Evolutionary conservation across 2,329 filamentous ascomycete species (phyloP).

Genomic region (Juglanconis sp.): DNA sequence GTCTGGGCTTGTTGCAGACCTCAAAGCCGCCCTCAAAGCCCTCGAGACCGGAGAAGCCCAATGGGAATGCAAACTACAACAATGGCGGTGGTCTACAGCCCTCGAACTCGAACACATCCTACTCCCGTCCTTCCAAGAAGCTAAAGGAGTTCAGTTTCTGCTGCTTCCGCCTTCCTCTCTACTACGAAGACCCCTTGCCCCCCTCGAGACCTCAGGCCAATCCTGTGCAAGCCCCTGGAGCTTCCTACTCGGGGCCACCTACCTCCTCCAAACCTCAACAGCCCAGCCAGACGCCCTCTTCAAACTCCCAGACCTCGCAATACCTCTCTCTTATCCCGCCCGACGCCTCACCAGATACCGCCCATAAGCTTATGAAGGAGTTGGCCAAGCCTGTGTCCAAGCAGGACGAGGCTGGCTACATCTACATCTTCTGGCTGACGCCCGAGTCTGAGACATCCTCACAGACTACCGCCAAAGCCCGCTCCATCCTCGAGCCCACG

Average conservation of each 20-base stretch:
- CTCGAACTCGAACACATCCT: conserved; percentile 20
- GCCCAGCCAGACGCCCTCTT: conserved; percentile 23
- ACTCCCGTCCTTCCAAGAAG: conserved; percentile 23
- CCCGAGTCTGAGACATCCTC: conserved; percentile 55
- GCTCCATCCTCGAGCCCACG: conserved; percentile 54
- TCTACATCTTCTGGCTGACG: conserved; percentile 98
- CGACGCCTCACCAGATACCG: conserved; percentile 62
- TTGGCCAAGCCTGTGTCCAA: conserved; percentile 71
- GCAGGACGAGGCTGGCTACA: conserved; percentile 80
- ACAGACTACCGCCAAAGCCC: conserved; percentile 56
- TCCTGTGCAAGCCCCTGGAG: conserved; percentile 33
- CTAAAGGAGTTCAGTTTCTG: conserved; percentile 39
- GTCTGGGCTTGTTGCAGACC: conserved; percentile 71
- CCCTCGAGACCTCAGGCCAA: conserved; percentile 44
- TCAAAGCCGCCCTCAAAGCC: conserved; percentile 37
- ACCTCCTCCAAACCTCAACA: conserved; percentile 27
- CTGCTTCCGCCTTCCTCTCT: conserved; percentile 49
- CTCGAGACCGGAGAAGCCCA: conserved; percentile 14
- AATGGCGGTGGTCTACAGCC: conserved; percentile 13
- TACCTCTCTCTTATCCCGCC: conserved; percentile 69
- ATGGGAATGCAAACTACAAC: conserved; percentile 12
- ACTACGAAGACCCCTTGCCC: conserved; percentile 35
- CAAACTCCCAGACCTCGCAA: conserved; percentile 35
- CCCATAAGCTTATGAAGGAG: conserved; percentile 71
- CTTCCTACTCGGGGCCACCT: conserved; percentile 18